Evolutionary conservation across 495 filamentous ascomycete genomes (phyloP), one percentile per base, ranked within the genome.

Genomic region (Patellaria atrata): DNA sequence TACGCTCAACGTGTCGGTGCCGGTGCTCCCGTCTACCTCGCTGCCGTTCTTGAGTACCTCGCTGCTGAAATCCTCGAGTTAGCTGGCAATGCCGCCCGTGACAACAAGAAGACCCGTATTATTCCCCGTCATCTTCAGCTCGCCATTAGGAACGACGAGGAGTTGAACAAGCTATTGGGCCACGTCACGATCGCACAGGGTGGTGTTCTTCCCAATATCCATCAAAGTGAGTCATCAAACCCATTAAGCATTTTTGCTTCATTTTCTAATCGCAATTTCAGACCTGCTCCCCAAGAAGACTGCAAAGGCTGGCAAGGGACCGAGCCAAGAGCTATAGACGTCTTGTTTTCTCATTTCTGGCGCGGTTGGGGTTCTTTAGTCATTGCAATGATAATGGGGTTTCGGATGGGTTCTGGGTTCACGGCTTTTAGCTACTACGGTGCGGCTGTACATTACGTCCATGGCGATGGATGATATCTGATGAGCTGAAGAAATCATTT

Each of bases 31-130:
- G 89, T 97, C 55, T 97, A 97, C 58, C 79, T 97, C 47, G 89
- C 89, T 45, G 89, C 89, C 35, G 89, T 97, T 23, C 84, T 97
- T 24, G 89, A 97, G 70, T 97, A 97, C 54, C 81, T 97, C 38
- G 87, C 89, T 43, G 89, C 89, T 42, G 89, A 97, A 64, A 94
- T 97, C 41, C 85, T 97, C 58, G 89, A 97, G 67, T 69, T 97
- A 65, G 89, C 89, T 59, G 89, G 89, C 53, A 97, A 97, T 59
- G 89, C 89, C 47, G 89, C 89, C 39, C 87, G 89, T 58, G 89
- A 97, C 65, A 96, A 96, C 79, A 97, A 97, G 83, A 96, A 94
- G 77, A 97, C 87, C 43, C 84, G 89, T 80, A 97, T 97, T 70
- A 97, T 96, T 48, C 89, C 89, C 45, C 86, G 89, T 60, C 89